phyloP scores from a whole-genome alignment of 495 filamentous ascomycete species.

The Trichoderma gamsii region DNA sequence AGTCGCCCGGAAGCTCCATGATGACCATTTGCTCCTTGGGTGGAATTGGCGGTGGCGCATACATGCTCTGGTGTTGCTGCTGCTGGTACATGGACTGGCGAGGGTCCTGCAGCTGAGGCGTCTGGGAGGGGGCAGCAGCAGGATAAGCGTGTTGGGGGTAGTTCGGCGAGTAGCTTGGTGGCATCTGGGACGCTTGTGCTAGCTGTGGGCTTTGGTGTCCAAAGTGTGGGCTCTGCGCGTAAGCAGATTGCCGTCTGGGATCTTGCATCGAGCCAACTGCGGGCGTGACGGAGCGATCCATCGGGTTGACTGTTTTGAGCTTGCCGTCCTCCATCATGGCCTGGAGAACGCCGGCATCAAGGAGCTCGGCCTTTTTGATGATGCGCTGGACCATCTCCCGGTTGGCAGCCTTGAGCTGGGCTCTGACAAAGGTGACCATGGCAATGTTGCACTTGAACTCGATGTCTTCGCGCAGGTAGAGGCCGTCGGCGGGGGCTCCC shows the following conservation, averaged over 20 bases:
- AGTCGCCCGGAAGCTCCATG: constrained; percentile 43
- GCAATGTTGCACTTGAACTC: constrained; percentile 67
- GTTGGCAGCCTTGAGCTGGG: constrained; percentile 59
- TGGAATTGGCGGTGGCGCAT: constrained; percentile 15
- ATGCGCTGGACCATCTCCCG: constrained; percentile 59
- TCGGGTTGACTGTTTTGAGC: constrained; percentile 44
- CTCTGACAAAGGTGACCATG: constrained; percentile 61
- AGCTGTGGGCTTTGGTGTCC: constrained; percentile 3
- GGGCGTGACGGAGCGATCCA: constrained; percentile 31
- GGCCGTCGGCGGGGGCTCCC: constrained; percentile 52
- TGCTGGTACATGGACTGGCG: constrained; percentile 21
- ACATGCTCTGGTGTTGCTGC: neutral
- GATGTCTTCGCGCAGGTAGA: constrained; percentile 71
- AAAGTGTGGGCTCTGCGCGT: constrained; percentile 20
- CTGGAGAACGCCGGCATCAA: constrained; percentile 42
- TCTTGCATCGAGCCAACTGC: constrained; percentile 27
- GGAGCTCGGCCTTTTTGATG: constrained; percentile 57
- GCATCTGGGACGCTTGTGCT: constrained; percentile 30
- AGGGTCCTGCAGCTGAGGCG: constrained; percentile 22
- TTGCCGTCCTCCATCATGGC: constrained; percentile 47
- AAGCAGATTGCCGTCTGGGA: constrained; percentile 24
- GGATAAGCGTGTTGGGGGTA: constrained; percentile 24
- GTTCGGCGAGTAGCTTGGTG: constrained; percentile 40
- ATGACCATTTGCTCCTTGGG: constrained; percentile 23
- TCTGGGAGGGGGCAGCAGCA: constrained; percentile 23